phyloP scores from a whole-genome alignment of 768 basidiomycete genomes.

The Myochromella boudieri region DNA sequence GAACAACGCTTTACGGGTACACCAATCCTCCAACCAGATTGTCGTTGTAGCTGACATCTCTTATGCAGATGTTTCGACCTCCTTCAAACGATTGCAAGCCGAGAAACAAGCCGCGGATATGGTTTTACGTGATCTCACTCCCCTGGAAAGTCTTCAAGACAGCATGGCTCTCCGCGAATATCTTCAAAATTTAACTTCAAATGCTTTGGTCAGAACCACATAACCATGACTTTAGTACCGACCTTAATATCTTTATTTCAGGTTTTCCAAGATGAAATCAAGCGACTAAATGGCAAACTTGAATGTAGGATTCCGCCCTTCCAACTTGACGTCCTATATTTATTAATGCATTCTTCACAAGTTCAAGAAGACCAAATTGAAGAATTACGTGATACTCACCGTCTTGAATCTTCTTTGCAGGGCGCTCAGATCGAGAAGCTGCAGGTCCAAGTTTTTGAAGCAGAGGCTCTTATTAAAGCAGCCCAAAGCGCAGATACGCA shows the following conservation, averaged over 20 bases:
- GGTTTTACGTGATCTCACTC: conserved; percentile 69
- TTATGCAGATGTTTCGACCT: conserved; percentile 79
- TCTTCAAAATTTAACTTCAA: conserved; percentile 62
- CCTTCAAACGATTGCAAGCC: conserved; percentile 73
- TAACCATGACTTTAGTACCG: background rate
- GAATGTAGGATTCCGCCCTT: conserved; percentile 50
- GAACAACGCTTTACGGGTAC: conserved; percentile 79
- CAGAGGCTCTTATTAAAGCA: conserved; percentile 67
- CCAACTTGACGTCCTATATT: no score
- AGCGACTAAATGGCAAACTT: conserved; percentile 69
- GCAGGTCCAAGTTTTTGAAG: conserved; percentile 63
- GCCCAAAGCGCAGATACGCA: conserved; percentile 47
- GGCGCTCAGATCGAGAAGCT: conserved; percentile 72
- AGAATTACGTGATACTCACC: conserved; percentile 83
- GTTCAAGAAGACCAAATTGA: conserved; percentile 84
- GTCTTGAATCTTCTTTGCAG: conserved; percentile 77
- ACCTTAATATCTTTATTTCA: conserved; percentile 26
- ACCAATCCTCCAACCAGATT: background rate
- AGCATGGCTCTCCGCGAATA: conserved; percentile 69
- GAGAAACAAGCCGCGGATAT: conserved; percentile 70
- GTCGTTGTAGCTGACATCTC: background rate
- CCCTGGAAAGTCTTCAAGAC: conserved; percentile 66
- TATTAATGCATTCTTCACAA: conserved; percentile 32
- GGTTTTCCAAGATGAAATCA: conserved; percentile 78
- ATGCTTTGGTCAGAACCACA: conserved; percentile 55